Conservation (phyloP, 2,329 filamentous ascomycete genomes). For the Myriosclerotinia curreyana region DNA sequence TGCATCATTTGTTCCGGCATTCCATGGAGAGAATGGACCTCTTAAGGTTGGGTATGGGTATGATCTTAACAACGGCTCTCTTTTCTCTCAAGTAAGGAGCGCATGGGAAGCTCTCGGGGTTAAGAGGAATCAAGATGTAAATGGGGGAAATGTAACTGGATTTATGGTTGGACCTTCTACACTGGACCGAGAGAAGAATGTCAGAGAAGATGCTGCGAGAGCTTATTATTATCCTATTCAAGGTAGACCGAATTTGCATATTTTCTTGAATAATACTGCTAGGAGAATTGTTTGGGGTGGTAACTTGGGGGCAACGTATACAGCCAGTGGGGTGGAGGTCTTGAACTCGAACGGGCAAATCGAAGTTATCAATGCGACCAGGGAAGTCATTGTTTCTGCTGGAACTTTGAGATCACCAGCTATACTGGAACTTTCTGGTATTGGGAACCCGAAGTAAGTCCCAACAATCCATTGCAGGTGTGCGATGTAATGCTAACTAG, state of each 20-base stretch:
- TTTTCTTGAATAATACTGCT: conserved; percentile 27
- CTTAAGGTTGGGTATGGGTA: conserved; percentile 28
- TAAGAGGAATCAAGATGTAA: conserved; percentile 23
- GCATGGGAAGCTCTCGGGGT: conserved; percentile 25
- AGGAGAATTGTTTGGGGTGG: conserved; percentile 24
- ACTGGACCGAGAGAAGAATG: conserved; percentile 32
- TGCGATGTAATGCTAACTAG: background rate
- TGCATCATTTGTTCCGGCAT: conserved; percentile 23
- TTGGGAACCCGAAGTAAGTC: conserved; percentile 32
- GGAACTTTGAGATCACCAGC: conserved; percentile 37
- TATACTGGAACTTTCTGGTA: conserved; percentile 41
- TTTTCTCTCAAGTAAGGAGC: conserved; percentile 14
- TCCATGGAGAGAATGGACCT: conserved; percentile 27
- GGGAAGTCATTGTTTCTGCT: conserved; percentile 38
- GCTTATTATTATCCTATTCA: conserved; percentile 30
- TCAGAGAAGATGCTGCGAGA: conserved; percentile 29
- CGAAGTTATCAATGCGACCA: conserved; percentile 30
- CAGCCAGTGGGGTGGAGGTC: conserved; percentile 43
- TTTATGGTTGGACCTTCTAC: conserved; percentile 26
- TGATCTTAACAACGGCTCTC: conserved; percentile 21
- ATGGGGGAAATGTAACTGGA: conserved; percentile 27
- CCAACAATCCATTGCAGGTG: background rate
- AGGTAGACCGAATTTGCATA: conserved; percentile 24
- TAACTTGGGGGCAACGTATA: conserved; percentile 15
- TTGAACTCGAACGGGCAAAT: conserved; percentile 19